Base-by-base conservation (phyloP, 768 basidiomycete genomes). In the Boletus vinaceobasis region DNA sequence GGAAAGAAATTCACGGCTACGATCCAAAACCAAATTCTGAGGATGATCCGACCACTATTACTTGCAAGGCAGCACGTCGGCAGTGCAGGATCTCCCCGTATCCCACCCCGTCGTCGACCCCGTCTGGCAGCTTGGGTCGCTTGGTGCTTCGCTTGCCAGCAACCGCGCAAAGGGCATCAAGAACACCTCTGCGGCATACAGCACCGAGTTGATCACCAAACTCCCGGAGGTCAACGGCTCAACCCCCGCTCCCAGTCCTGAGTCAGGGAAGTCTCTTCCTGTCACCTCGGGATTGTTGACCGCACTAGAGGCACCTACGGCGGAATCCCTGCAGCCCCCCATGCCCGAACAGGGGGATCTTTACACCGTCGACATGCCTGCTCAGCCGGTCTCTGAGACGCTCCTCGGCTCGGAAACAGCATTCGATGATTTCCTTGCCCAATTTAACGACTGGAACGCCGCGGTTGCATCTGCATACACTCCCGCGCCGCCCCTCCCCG, bases 1-100 rank as follows among this genome's bases (percentile, higher is more conserved):
- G 66, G 5, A 60, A 56, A 33, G 5, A 43, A 1, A 21, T 38
- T 5, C 67, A 70, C 5, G 62, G 48, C 4, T 57, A 70, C 19
- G 44, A 45, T 21, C 65, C 61, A 1, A 65, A 59, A 11, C 23
- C 21, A 9, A 29, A 10, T 11, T 38, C 49, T 11, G 11, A 4
- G 15, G 29, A 3, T 7, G 36, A 31, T 17, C 32, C 35, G 8
- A 26, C 45, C 1, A 26, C 42, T 13, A 15, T 5, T 14, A 4
- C 27, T 6, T 43, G 48, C 7, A 51, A 21, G 19, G 45, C 32
- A 39, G 29, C 43, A 4, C 53, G 57, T 45, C 52, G 15, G 1
- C 45, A 21, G n/a, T 43, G 44, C 21, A 52, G 38, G 26, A 14
- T 26, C 2, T 29, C 50, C 1, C 63, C 63, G 0, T 65, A 63